Evolutionary conservation across 2,329 filamentous ascomycete genomes (phyloP).

Genomic region (Chaetomiaceae sp.): DNA sequence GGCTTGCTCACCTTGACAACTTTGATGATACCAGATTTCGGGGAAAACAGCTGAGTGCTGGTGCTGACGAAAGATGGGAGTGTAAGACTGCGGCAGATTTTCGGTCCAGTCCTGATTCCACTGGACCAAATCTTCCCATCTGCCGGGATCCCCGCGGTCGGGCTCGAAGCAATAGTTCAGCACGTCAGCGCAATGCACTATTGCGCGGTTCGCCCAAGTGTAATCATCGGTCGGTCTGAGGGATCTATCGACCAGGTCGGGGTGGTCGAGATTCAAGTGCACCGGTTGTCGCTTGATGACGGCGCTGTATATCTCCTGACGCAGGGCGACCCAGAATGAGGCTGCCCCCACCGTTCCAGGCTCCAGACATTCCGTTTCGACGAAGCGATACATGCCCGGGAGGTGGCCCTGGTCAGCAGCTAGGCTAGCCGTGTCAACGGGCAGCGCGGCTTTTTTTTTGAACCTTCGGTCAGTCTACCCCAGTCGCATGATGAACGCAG

Average conservation of each 20-base stretch:
- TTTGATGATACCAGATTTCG: conserved; percentile 50
- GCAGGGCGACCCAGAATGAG: conserved; percentile 51
- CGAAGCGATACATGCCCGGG: conserved; percentile 40
- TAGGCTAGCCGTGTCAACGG: background rate
- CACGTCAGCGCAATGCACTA: conserved; percentile 58
- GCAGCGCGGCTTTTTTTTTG: background rate
- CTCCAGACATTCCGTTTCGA: conserved; percentile 35
- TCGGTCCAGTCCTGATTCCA: conserved; percentile 43
- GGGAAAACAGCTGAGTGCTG: conserved; percentile 40
- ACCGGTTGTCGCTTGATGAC: conserved; percentile 42
- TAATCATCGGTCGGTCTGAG: conserved; percentile 42
- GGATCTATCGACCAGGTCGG: conserved; percentile 44
- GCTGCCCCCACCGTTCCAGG: conserved; percentile 42
- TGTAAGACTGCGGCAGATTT: conserved; percentile 45
- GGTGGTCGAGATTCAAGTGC: conserved; percentile 44
- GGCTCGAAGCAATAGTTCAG: conserved; percentile 56
- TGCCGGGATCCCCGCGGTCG: conserved; percentile 24
- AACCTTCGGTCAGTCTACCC: no score
- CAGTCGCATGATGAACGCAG: no score
- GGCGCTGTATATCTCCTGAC: conserved; percentile 55
- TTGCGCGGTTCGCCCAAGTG: conserved; percentile 54
- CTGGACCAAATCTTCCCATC: conserved; percentile 40
- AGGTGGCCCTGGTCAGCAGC: conserved; percentile 41
- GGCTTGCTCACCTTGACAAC: conserved; percentile 42
- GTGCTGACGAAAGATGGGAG: conserved; percentile 42